Conservation (phyloP, 2,329 filamentous ascomycete species). For the Didymella glomerata region DNA sequence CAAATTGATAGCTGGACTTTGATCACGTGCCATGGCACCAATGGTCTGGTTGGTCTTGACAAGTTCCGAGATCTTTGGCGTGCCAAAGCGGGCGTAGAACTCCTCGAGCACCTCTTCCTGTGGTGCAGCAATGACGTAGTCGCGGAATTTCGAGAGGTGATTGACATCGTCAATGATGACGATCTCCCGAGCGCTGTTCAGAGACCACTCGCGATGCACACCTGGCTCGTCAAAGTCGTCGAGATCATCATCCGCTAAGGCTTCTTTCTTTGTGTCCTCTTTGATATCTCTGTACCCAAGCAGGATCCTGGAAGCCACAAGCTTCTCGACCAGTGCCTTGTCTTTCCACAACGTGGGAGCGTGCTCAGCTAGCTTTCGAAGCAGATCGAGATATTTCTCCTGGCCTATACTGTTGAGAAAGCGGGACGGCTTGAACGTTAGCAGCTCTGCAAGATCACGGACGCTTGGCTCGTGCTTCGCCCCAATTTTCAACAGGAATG, state of each 20-base stretch:
- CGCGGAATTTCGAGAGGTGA: slow-evolving; percentile 84
- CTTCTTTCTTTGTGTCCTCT: slow-evolving; percentile 62
- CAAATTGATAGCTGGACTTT: slow-evolving; percentile 72
- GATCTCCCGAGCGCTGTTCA: slow-evolving; percentile 80
- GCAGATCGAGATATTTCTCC: slow-evolving; percentile 85
- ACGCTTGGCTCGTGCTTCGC: slow-evolving; percentile 92
- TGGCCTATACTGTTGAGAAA: slow-evolving; percentile 81
- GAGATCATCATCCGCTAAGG: slow-evolving; percentile 51
- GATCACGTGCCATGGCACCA: slow-evolving; percentile 71
- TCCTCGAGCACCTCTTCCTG: slow-evolving; percentile 87
- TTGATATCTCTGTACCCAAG: slow-evolving; percentile 78
- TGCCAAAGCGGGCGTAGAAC: slow-evolving; percentile 84
- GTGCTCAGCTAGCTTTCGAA: slow-evolving; percentile 82
- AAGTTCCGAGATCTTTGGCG: slow-evolving; percentile 75
- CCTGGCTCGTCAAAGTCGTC: slow-evolving; percentile 58
- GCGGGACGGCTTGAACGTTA: slow-evolving; percentile 83
- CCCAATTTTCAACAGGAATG: slow-evolving; percentile 86
- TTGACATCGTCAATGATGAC: slow-evolving; percentile 63
- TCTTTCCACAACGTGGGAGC: slow-evolving; percentile 76
- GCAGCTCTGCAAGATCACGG: slow-evolving; percentile 80
- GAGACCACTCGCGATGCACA: slow-evolving; percentile 74
- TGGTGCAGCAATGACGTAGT: slow-evolving; percentile 82
- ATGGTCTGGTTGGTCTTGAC: slow-evolving; percentile 81
- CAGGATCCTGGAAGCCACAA: slow-evolving; percentile 79
- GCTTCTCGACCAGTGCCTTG: slow-evolving; percentile 76